These are phyloP conservation scores for Apodospora peruviana DNA, from an alignment of 495 filamentous ascomycete genomes.

Conservation along the genomic window DNA sequence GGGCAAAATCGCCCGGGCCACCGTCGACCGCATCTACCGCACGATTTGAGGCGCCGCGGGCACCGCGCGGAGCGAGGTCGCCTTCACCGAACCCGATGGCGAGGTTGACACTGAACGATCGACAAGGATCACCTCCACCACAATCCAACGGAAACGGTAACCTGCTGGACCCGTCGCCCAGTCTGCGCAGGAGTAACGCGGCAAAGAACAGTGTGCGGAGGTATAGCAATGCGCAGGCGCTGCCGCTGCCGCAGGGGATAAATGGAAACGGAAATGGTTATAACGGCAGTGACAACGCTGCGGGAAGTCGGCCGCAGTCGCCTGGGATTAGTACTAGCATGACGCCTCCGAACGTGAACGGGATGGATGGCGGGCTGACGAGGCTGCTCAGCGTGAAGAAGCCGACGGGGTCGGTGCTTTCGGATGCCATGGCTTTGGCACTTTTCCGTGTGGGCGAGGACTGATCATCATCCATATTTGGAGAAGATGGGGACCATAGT, in stretches of 20 bases:
- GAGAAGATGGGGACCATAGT: too few species aligned
- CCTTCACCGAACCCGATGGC: conserved; percentile 5
- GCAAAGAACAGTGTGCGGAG: not conserved
- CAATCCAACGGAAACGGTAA: not conserved
- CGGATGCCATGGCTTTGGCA: conserved; percentile 28
- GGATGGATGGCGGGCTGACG: conserved; percentile 21
- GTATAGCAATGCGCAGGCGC: conserved; percentile 9
- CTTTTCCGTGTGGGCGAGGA: conserved; percentile 25
- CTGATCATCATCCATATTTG: too few species aligned
- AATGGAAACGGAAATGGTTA: conserved; percentile 2
- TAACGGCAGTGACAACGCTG: conserved; percentile 1
- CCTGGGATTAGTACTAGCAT: not conserved
- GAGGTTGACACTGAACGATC: not conserved
- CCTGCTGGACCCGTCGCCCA: not conserved
- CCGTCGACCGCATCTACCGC: conserved; percentile 2
- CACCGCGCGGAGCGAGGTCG: not conserved
- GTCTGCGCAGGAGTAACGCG: conserved; percentile 18
- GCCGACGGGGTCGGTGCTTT: conserved; percentile 19
- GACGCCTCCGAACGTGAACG: conserved; percentile 1
- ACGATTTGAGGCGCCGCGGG: conserved; percentile 19
- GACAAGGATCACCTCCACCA: not conserved
- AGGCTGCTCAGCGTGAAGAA: conserved; percentile 24
- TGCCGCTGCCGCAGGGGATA: conserved; percentile 7
- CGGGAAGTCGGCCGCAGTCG: not conserved
- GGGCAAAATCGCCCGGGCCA: not conserved